Base-by-base conservation (phyloP, 805 yeast species). In the Saturnispora hagleri region DNA sequence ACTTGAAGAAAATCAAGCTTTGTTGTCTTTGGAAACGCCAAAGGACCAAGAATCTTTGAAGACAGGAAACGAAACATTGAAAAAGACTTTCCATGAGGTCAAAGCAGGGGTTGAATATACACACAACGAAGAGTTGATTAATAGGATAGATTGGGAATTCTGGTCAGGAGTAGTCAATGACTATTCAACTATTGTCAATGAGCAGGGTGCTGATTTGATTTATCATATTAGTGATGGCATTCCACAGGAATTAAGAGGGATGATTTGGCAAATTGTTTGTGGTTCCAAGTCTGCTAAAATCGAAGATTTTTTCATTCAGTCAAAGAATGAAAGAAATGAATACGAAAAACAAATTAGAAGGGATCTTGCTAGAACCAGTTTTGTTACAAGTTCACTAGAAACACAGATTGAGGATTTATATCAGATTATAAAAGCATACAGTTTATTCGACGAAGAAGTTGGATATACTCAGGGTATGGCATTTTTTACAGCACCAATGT, bases 391-490 rank as follows among this genome's bases (percentile, higher is more conserved):
- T 53, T 72, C 74, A 10, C 75, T 75, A 24, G 74, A 73, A 27
- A 79, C 81, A 48, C 82, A 82, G 60, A 69, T 75, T 12, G 82
- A 78, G 34, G 81, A 87, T 47, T 70, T 93, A 35, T 86, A 73
- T 62, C 80, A 82, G 52, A 82, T 93, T 28, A 77, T 93, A 55
- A 86, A 86, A 62, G 90, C 89, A 0, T 93, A 91, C 69, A 81
- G 93, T 22, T 69, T 88, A 46, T 84, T 79, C 64, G 98, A 93
- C 65, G 81, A 86, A 1, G 97, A 90, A 48, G 97, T 93, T 48
- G 99, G 99, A 0, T 93, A 93, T 62, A 93, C 97, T 2, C 99
- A 93, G 68, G 98, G 99, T 7, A 89, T 93, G 97, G 95, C 95
- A 1, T 93, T 93, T 62, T 80, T 93, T 43, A 79, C 87, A 0